Base-by-base conservation (phyloP, 2,329 filamentous ascomycete genomes). In the Scopulariopsis brevicaulis region DNA sequence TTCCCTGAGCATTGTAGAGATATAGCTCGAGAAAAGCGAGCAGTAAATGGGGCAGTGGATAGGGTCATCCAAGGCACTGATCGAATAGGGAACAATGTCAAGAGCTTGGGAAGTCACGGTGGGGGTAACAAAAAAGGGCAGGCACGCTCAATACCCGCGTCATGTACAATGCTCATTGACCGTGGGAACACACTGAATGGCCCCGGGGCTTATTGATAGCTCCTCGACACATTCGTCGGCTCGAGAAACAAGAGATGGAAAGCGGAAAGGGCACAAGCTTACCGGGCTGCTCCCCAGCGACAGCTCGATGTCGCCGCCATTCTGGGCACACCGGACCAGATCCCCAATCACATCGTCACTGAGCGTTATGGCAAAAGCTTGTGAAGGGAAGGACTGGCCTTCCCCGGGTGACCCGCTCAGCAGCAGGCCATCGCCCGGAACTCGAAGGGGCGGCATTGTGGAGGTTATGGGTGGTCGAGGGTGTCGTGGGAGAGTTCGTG, bases 311-410 rank as follows among this genome's bases (percentile, higher is more conserved):
- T 77, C 72, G 58, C 80, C 75, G 55, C 81, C 81, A 71, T 77
- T 75, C 64, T 79, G 78, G 46, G 81, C 76, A 64, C 78, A 81
- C 67, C 75, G 75, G 63, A 86, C 84, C 77, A 86, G 80, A 61
- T 81, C 76, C 66, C 84, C 80, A 64, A 86, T 79, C 56, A 83
- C 73, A 66, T 73, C 73, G 66, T 84, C 77, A 63, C 73, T 77
- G 61, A 86, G 70, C n/a, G 73, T 77, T 58, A 86, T 70, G 62
- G 80, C 76, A 65, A 86, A 81, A 35, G 79, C 80, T 65, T 84
- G 80, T 34, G 74, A 71, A 10, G 78, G 79, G 43, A 80, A 70
- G 59, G 71, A 69, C 56, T 73, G 32, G 58, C 71, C 67, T 56
- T 74, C 73, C 51, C 65, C 64, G 62, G 76, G 71, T 61, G 77